Base-by-base conservation (phyloP, 208 protist species). In the Trypanosoma rangeli region DNA sequence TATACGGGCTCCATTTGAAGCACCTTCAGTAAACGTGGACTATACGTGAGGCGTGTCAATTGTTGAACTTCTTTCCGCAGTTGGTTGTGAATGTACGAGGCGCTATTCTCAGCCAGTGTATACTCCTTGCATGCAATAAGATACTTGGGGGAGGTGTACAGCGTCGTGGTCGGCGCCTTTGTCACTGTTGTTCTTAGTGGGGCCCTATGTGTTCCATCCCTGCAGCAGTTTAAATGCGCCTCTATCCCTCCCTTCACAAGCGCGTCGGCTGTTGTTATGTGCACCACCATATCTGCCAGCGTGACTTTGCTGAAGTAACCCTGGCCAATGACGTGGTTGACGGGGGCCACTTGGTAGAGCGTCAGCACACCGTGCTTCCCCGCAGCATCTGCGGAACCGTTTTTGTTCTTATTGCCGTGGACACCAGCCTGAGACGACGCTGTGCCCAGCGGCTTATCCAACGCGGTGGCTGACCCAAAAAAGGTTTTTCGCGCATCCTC, bases 101-200 rank as follows among this genome's bases (percentile, higher is more conserved):
- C 62, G 50, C 72, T 75, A 57, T 70, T 66, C 9, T 52, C 50
- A 50, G 58, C 46, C 29, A 90, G 48, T 3, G 61, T 50, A 20
- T 86, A 57, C 70, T 91, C 85, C 71, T 91, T 91, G 69, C 84
- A 82, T 18, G 83, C 85, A 44, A 91, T 86, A 33, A 88, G 70
- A 70, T 86, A 91, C 35, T 68, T 68, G 49, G 16, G 49, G 49
- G 49, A n/a, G n/a, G 49, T 24, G 33, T 35, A 31, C 16, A 22
- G 29, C 1, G 20, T 55, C 26, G 20, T 24, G 22, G 9, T 5
- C 50, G 9, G 24, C 10, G 10, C 9, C 9, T 33, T 60, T n/a
- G 8, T 63, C 55, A 49, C 5, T 22, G 3, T 31, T 18, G 9
- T 46, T 35, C 29, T 3, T 8, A 20, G 42, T 68, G 37, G 15